phyloP scores from a whole-genome alignment of 176 grass and related monocot species.

The Stipa capillata region DNA sequence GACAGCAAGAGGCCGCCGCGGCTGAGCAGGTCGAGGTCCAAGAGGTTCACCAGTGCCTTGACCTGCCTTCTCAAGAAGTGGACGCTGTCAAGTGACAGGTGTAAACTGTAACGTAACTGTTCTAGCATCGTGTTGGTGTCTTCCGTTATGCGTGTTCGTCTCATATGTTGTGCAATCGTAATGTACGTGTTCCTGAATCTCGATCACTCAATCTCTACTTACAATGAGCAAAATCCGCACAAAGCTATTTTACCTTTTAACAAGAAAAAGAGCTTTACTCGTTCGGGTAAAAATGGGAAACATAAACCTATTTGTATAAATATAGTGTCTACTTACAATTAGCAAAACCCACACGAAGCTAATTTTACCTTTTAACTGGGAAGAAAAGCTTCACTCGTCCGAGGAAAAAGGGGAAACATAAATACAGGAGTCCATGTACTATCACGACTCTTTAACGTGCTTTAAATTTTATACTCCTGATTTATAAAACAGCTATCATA shows the following conservation, averaged over 20 bases:
- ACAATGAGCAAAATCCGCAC: background rate
- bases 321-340: background rate
- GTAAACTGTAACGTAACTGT: background rate
- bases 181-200: background rate
- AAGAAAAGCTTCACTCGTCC: background rate
- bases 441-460: too few relatives aligned
- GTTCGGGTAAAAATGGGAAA: background rate
- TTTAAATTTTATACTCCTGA: too few relatives aligned
- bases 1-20: constrained; percentile 16
- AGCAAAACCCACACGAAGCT: background rate
- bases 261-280: background rate
- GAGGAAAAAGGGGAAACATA: background rate
- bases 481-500: too few relatives aligned
- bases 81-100: background rate
- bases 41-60: constrained; percentile 30
- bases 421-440: too few relatives aligned
- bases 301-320: too few relatives aligned
- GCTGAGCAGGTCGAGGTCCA: constrained; percentile 41
- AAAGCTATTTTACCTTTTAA: background rate
- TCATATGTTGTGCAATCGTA: background rate
- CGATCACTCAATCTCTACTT: background rate
- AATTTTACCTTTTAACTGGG: background rate
- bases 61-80: constrained; percentile 43
- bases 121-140: background rate
- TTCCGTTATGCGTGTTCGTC: background rate